phyloP scores from a whole-genome alignment of 2,329 filamentous ascomycete genomes.

The Hymenoscyphus scutula region DNA sequence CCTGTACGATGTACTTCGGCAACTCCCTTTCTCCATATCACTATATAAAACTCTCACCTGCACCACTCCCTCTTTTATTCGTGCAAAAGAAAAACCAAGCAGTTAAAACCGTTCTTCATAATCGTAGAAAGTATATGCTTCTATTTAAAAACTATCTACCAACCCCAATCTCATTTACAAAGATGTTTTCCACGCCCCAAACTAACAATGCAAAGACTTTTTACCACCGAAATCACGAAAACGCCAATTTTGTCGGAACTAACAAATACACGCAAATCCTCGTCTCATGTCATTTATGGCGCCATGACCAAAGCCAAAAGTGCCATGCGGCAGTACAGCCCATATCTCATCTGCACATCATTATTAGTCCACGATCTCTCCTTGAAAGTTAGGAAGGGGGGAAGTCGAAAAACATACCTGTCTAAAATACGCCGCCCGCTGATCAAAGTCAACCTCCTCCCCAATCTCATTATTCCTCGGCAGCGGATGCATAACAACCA shows the following conservation, averaged over 20 bases:
- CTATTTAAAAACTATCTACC: too few relatives aligned
- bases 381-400: background rate
- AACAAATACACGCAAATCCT: background rate
- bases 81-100: too few relatives aligned
- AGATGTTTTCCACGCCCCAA: background rate
- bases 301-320: conserved; percentile 90
- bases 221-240: background rate
- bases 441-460: conserved; percentile 97
- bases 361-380: conserved; percentile 10
- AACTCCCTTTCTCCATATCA: too few relatives aligned
- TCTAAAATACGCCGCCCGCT: conserved; percentile 95
- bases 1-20: too few relatives aligned
- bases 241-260: background rate
- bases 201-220: background rate
- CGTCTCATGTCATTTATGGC: conserved; percentile 21
- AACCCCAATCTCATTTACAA: too few relatives aligned
- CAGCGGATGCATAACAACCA: conserved; percentile 93
- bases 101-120: too few relatives aligned
- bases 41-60: too few relatives aligned
- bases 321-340: conserved; percentile 97
- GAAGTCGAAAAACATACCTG: conserved; percentile 68
- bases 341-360: conserved; percentile 80
- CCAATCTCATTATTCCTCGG: conserved; percentile 90
- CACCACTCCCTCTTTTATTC: too few relatives aligned
- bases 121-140: too few relatives aligned